Evolutionary conservation across 495 filamentous ascomycete genomes (phyloP).

Genomic region (Rostrohypoxylon terebratum): DNA sequence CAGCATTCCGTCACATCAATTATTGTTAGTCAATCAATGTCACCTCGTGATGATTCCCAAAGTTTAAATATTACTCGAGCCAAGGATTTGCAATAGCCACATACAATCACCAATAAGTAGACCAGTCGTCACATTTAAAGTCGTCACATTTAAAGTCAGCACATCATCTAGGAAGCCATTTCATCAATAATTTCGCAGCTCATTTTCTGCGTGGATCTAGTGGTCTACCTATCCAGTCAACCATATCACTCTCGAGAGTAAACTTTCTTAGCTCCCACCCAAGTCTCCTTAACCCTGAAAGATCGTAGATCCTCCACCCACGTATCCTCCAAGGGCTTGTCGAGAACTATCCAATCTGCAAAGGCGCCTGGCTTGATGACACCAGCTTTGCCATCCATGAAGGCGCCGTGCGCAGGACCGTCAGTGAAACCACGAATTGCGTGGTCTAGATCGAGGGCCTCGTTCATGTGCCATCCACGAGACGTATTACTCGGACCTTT

Average conservation of each 20-base stretch:
- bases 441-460: slow-evolving; percentile 63
- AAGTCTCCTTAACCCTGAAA: slow-evolving; percentile 69
- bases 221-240: not conserved
- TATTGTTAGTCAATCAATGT: not conserved
- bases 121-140: not conserved
- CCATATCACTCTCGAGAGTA: slow-evolving; percentile 48
- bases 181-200: not conserved
- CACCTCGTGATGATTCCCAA: not conserved
- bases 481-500: slow-evolving; percentile 56
- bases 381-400: slow-evolving; percentile 64
- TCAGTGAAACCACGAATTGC: slow-evolving; percentile 69
- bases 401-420: slow-evolving; percentile 58
- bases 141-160: not conserved
- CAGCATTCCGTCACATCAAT: not conserved
- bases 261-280: slow-evolving; percentile 67
- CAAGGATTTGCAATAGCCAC: no score
- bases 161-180: not conserved
- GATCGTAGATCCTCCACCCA: slow-evolving; percentile 60
- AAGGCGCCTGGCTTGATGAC: slow-evolving; percentile 64
- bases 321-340: slow-evolving; percentile 55
- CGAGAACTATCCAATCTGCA: slow-evolving; percentile 73
- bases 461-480: slow-evolving; percentile 64
- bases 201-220: not conserved
- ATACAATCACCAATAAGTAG: not conserved
- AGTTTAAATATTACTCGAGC: not conserved